These are phyloP conservation scores for Escallonia herrerae DNA, from an alignment of 129 eudicot species.

Conservation along the genomic window DNA sequence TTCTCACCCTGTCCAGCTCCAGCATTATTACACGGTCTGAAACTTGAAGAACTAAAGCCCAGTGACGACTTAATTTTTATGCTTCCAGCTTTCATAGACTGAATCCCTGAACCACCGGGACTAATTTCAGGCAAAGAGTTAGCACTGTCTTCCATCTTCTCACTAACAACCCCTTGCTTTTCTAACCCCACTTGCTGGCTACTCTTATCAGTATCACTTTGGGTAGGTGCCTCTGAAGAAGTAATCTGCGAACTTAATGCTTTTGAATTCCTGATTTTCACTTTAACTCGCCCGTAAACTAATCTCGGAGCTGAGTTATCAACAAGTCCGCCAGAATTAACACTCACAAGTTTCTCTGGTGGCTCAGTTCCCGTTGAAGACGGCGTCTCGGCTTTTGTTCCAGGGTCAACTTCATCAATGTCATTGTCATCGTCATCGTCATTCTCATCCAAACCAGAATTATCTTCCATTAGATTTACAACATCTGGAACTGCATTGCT, in stretches of 20 bases:
- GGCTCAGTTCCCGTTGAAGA: slow-evolving; percentile 49
- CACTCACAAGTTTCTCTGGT: slow-evolving; percentile 38
- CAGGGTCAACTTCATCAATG: slow-evolving; percentile 49
- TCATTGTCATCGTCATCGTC: no score
- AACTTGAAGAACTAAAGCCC: slow-evolving; percentile 47
- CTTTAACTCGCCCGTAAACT: slow-evolving; percentile 80
- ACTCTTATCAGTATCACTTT: slow-evolving; percentile 69
- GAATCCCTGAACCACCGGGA: slow-evolving; percentile 18
- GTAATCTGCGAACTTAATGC: slow-evolving; percentile 41
- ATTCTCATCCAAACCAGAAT: slow-evolving; percentile 36
- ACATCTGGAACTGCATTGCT: slow-evolving; percentile 29
- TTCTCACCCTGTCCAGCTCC: slow-evolving; percentile 42
- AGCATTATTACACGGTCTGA: slow-evolving; percentile 52
- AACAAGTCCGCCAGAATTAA: slow-evolving; percentile 22
- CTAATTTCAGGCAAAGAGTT: slow-evolving; percentile 54
- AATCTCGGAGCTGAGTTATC: slow-evolving; percentile 43
- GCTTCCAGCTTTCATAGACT: slow-evolving; percentile 49
- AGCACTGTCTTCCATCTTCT: slow-evolving; percentile 74
- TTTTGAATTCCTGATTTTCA: slow-evolving; percentile 68
- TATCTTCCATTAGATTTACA: slow-evolving; percentile 38
- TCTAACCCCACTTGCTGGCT: slow-evolving; percentile 45
- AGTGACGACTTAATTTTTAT: slow-evolving; percentile 72
- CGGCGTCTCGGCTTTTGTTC: slow-evolving; percentile 45
- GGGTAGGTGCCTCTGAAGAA: slow-evolving; percentile 55
- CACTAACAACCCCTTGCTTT: slow-evolving; percentile 36